Conservation (phyloP, 2,329 filamentous ascomycete genomes). For the Botrytis deweyae region DNA sequence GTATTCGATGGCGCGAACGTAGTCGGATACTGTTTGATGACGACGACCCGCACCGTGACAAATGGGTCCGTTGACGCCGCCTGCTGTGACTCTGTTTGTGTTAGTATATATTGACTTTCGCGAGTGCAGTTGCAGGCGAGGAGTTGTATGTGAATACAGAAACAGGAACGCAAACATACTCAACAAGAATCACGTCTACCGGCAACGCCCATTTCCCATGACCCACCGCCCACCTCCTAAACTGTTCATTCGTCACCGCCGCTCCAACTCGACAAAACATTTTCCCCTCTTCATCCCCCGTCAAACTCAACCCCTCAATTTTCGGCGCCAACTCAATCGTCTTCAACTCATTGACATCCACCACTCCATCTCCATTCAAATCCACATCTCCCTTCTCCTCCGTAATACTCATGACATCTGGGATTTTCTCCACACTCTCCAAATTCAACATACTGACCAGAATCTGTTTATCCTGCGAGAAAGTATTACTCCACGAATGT, state of each 20-base stretch:
- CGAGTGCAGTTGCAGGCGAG: background rate
- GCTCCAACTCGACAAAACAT: constrained; percentile 44
- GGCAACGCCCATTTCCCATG: constrained; percentile 45
- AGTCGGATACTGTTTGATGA: constrained; percentile 47
- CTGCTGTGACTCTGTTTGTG: constrained; percentile 43
- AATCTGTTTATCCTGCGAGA: constrained; percentile 44
- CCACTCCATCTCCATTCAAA: background rate
- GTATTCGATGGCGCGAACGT: constrained; percentile 49
- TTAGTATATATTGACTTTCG: constrained; percentile 10
- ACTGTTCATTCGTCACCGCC: constrained; percentile 48
- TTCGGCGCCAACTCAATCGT: constrained; percentile 20
- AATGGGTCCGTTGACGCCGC: constrained; percentile 47
- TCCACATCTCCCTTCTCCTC: background rate
- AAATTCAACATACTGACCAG: constrained; percentile 46
- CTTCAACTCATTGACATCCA: constrained; percentile 19
- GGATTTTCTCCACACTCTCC: constrained; percentile 41
- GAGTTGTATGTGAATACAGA: background rate
- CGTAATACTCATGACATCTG: constrained; percentile 41
- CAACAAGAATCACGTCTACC: constrained; percentile 49
- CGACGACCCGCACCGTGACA: constrained; percentile 49
- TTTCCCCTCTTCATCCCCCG: constrained; percentile 31
- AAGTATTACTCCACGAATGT: constrained; percentile 47
- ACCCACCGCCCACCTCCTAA: constrained; percentile 46
- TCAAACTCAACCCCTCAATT: constrained; percentile 8
- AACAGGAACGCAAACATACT: constrained; percentile 32